These are phyloP conservation scores for Nectriaceae sp. DNA, from an alignment of 2,329 filamentous ascomycete genomes.

Conservation along the genomic window DNA sequence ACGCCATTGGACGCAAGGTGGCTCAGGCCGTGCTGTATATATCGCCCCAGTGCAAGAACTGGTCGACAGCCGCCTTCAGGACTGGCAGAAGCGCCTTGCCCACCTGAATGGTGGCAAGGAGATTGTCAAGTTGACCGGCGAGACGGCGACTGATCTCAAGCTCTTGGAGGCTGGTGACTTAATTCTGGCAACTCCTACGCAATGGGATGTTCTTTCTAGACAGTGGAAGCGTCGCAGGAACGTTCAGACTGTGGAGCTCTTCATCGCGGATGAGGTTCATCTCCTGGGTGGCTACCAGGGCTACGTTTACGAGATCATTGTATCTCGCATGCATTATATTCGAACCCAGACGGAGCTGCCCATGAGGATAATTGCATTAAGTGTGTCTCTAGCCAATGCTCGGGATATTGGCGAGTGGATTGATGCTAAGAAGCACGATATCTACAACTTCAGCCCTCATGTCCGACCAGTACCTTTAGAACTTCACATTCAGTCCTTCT, in stretches of 20 bases:
- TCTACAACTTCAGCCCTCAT: constrained; percentile 97
- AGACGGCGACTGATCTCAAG: constrained; percentile 88
- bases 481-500: constrained; percentile 92
- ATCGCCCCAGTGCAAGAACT: constrained; percentile 94
- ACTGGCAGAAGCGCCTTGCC: constrained; percentile 81
- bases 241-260: constrained; percentile 83
- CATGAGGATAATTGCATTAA: constrained; percentile 85
- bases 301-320: constrained; percentile 91
- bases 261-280: constrained; percentile 95
- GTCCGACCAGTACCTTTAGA: constrained; percentile 87
- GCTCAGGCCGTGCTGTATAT: constrained; percentile 78
- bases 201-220: constrained; percentile 95
- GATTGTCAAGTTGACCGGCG: constrained; percentile 90
- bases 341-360: constrained; percentile 82
- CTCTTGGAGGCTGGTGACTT: constrained; percentile 85
- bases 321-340: constrained; percentile 98
- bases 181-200: constrained; percentile 85
- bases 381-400: constrained; percentile 90
- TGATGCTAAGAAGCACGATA: constrained; percentile 95
- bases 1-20: constrained; percentile 71
- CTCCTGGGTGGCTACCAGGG: constrained; percentile 85
- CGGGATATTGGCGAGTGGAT: constrained; percentile 97
- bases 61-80: constrained; percentile 76
- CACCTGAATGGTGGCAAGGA: constrained; percentile 79
- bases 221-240: constrained; percentile 98